A percentile compares a stretch with the other conserved stretches of the same genome.
phyloP scores from a whole-genome alignment of 2,329 filamentous ascomycete species.

The Stagonosporopsis vannaccii region DNA sequence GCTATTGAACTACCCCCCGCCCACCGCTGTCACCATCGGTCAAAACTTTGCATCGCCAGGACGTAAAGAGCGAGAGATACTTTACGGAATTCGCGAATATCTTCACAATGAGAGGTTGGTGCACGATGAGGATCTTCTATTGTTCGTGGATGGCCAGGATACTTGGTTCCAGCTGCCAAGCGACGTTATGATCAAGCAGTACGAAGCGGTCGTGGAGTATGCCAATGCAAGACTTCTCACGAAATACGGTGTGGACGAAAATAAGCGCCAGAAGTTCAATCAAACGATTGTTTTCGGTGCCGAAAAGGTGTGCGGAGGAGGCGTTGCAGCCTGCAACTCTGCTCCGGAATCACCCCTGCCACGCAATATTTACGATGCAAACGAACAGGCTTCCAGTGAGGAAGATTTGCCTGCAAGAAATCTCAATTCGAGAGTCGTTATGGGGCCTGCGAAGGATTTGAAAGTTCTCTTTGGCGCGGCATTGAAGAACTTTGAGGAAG shows the following conservation, averaged over 20 bases:
- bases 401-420: conserved; percentile 49
- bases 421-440: conserved; percentile 58
- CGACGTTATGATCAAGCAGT: conserved; percentile 68
- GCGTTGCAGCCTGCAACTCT: conserved; percentile 60
- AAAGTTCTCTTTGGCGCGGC: conserved; percentile 56
- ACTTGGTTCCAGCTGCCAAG: conserved; percentile 71
- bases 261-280: conserved; percentile 45
- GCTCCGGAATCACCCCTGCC: conserved; percentile 61
- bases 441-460: conserved; percentile 61
- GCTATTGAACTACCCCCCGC: conserved; percentile 66
- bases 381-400: conserved; percentile 48
- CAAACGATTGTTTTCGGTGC: conserved; percentile 65
- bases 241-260: conserved; percentile 54
- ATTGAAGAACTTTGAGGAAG: conserved; percentile 46
- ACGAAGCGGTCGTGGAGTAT: conserved; percentile 62
- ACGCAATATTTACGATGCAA: conserved; percentile 56
- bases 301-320: conserved; percentile 60
- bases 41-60: conserved; percentile 21
- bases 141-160: conserved; percentile 70
- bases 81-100: conserved; percentile 57
- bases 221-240: conserved; percentile 61
- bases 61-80: conserved; percentile 54
- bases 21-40: conserved; percentile 61
- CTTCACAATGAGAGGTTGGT: conserved; percentile 58
- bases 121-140: conserved; percentile 66